These are phyloP conservation scores for Quaeritorhiza haematococci DNA, from an alignment of 371 early-diverging fungal species.

Conservation along the genomic window DNA sequence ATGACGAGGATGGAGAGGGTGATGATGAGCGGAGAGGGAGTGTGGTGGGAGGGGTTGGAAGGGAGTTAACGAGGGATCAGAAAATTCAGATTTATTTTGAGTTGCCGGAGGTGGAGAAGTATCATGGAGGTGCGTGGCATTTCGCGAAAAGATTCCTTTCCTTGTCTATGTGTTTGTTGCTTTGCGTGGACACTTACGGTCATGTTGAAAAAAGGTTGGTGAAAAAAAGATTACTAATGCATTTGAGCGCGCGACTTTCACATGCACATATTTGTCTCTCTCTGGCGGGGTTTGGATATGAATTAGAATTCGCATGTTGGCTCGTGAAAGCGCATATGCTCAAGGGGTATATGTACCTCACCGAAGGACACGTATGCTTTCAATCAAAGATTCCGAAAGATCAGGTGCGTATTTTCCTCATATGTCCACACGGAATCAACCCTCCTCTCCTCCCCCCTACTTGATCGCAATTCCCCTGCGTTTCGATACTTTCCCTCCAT, in stretches of 20 bases:
- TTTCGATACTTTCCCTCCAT: too few species aligned
- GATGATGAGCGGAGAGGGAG: too few species aligned
- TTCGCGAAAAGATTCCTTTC: not conserved
- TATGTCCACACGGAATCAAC: not conserved
- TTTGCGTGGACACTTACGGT: too few species aligned
- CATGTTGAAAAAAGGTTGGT: too few species aligned
- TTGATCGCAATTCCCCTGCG: too few species aligned
- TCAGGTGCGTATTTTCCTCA: slow-evolving; percentile 27
- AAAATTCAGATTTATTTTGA: slow-evolving; percentile 58
- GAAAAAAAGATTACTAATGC: not conserved
- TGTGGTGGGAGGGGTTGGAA: too few species aligned
- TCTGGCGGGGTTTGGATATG: not conserved
- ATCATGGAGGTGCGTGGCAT: slow-evolving; percentile 48
- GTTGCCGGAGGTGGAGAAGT: slow-evolving; percentile 47
- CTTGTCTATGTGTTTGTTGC: not conserved
- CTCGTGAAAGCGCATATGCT: slow-evolving; percentile 63
- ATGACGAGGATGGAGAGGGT: too few species aligned
- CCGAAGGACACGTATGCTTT: slow-evolving; percentile 65
- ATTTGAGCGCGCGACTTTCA: not conserved
- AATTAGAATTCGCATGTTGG: slow-evolving; percentile 67
- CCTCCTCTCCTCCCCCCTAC: too few species aligned
- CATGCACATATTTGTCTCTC: not conserved
- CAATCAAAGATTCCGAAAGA: slow-evolving; percentile 59
- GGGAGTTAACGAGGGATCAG: too few species aligned
- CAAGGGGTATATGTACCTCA: slow-evolving; percentile 66